Percentiles rank a stretch among this genome's conserved stretches.
These are phyloP conservation scores for Dendrobium chrysotoxum DNA, from an alignment of 106 monocot species.

Conservation along the genomic window DNA sequence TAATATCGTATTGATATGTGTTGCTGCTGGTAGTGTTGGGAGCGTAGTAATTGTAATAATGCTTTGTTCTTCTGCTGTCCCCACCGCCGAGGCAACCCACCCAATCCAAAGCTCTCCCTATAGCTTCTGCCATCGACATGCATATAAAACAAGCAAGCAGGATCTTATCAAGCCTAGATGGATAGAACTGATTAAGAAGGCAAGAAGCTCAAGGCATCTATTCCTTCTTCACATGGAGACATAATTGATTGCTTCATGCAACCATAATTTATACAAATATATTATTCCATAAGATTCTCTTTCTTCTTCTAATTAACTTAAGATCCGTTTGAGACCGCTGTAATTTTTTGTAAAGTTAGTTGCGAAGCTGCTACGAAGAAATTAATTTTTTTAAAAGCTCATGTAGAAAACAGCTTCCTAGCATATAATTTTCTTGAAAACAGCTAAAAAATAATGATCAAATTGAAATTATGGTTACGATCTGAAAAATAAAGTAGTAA, in stretches of 20 bases:
- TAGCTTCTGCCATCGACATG: conserved; percentile 20
- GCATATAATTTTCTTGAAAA: too few species aligned
- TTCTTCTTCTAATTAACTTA: not conserved
- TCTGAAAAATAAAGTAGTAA: too few species aligned
- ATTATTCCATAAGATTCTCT: not conserved
- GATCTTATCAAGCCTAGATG: not conserved
- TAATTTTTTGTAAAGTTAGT: too few species aligned
- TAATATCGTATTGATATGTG: conserved; percentile 12
- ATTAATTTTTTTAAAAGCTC: too few species aligned
- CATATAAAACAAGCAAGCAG: not conserved
- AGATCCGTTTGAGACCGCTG: too few species aligned
- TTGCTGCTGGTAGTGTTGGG: not conserved
- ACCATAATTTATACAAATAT: not conserved
- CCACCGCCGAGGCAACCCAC: conserved; percentile 15
- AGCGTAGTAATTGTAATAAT: conserved; percentile 13
- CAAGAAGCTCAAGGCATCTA: not conserved
- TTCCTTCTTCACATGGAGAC: not conserved
- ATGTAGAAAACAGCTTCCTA: too few species aligned
- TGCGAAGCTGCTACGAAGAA: too few species aligned
- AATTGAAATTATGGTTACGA: too few species aligned
- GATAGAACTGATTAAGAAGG: not conserved
- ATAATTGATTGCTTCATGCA: not conserved
- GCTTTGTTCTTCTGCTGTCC: conserved; percentile 14
- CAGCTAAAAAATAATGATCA: too few species aligned
- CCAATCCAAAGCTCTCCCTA: conserved; percentile 24